A percentile compares a stretch with the other conserved stretches of the same genome.
Evolutionary conservation across 345 rosid species (phyloP).

Genomic region (Lumnitzera racemosa): DNA sequence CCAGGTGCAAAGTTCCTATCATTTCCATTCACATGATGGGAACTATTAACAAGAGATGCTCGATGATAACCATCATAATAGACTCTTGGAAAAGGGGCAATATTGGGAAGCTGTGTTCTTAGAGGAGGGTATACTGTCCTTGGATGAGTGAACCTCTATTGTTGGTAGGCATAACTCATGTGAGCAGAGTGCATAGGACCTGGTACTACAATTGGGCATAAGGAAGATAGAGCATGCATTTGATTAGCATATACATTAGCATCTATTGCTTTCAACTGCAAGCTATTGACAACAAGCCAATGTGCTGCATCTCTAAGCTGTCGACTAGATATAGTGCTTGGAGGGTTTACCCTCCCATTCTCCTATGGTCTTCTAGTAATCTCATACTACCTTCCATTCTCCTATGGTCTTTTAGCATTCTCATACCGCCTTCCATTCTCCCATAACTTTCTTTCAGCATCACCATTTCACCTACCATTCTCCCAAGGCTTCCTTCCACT

Average conservation of each 20-base stretch:
- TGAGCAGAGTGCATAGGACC: conserved; percentile 20
- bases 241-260: conserved; percentile 20
- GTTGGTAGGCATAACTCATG: conserved; percentile 11
- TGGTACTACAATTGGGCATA: conserved; percentile 19
- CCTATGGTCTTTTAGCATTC: conserved; percentile 50
- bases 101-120: conserved; percentile 4
- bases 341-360: conserved; percentile 66
- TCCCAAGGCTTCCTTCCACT: conserved; percentile 46
- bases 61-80: conserved; percentile 15
- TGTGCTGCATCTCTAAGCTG: conserved; percentile 73
- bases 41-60: neutral
- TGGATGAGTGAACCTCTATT: conserved; percentile 9
- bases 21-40: conserved; percentile 5
- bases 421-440: conserved; percentile 75
- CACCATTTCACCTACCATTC: conserved; percentile 69
- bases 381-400: conserved; percentile 34
- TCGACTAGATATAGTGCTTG: conserved; percentile 42
- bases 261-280: conserved; percentile 29
- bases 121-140: conserved; percentile 15
- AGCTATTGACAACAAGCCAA: conserved; percentile 55
- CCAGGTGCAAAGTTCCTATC: conserved; percentile 20
- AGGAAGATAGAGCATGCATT: conserved; percentile 21
- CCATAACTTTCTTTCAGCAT: conserved; percentile 47
- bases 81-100: conserved; percentile 8
- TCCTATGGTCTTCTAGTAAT: no score